Evolutionary conservation across 1,284 basidiomycete species (phyloP), one percentile per base, ranked within the genome.

Genomic region (Moesziomyces aphidis): DNA sequence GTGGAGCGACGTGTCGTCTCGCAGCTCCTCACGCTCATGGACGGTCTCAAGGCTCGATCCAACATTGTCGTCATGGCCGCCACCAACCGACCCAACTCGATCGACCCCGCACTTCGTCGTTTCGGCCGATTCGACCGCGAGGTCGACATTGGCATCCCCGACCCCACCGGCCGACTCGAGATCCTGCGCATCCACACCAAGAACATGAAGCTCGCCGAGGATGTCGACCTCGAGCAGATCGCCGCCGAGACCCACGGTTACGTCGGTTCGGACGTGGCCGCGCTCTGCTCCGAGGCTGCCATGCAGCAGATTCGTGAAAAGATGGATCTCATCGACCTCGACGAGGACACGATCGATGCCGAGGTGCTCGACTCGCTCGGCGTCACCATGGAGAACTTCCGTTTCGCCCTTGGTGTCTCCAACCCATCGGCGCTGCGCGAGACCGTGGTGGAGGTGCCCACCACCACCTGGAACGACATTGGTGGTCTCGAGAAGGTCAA

Each of bases 401-500:
- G 94, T 64, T 96, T 95, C 85, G 94, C 94, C 6, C 91, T 97
- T 61, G 94, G 94, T 69, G 90, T 91, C 21, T 95, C 94, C 80
- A 96, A 97, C 88, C 95, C 94, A n/a, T 97, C 94, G 47, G 95
- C 95, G 9, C 90, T 97, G 46, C 92, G 94, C 85, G 94, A 97
- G 88, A 97, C 94, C 50, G 94, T 96, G 53, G 94, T 97, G 85
- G 94, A 97, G 87, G 93, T 97, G 67, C 92, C 92, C n/a, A 93
- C 91, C 50, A 91, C 95, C 85, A 97, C 93, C 56, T 99, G 96
- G 96, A 92, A 95, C 89, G 96, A 99, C 82, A 92, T 99, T 85
- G 96, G 96, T 90, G 96, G 97, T 87, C 90, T 99, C 86, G 96
- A 97, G 73, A 98, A 98, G 87, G 96, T 99, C 91, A 99, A 99